Percentiles rank a stretch among this genome's conserved stretches.
Evolutionary conservation across 805 yeast species (phyloP).

Genomic region (Lachancea dasiensis): DNA sequence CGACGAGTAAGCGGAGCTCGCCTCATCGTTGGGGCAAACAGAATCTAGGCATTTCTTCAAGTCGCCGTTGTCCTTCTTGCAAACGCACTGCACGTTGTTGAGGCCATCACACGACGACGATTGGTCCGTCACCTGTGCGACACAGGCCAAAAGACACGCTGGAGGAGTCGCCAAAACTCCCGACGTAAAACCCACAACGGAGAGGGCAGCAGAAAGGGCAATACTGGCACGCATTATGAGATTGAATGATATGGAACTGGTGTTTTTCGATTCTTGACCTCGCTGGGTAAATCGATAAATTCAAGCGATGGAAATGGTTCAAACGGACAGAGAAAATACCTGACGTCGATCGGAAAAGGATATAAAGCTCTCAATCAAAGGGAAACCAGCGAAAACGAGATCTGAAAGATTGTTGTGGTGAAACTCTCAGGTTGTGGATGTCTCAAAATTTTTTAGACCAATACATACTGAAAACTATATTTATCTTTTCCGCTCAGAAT

Average conservation of each 20-base stretch:
- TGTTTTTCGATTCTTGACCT: too few species aligned
- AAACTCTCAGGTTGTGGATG: too few species aligned
- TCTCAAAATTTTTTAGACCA: not conserved
- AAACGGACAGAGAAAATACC: too few species aligned
- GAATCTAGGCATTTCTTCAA: constrained; percentile 57
- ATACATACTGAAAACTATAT: not conserved
- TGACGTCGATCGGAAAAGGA: too few species aligned
- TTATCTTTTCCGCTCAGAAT: too few species aligned
- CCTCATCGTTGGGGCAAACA: constrained; percentile 61
- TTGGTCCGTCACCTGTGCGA: constrained; percentile 54
- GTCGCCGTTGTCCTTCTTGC: constrained; percentile 48
- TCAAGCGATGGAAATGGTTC: too few species aligned
- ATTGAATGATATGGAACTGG: too few species aligned
- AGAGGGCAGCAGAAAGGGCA: constrained; percentile 23
- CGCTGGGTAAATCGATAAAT: too few species aligned
- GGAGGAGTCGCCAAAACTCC: constrained; percentile 69
- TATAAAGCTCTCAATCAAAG: too few species aligned
- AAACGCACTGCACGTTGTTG: constrained; percentile 63
- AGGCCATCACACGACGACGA: constrained; percentile 52
- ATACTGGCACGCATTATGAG: constrained; percentile 26
- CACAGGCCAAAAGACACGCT: constrained; percentile 89
- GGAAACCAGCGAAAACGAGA: too few species aligned
- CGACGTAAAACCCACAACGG: constrained; percentile 24
- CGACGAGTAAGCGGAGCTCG: constrained; percentile 52
- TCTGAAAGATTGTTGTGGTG: too few species aligned